A percentile compares a stretch with the other conserved stretches of the same genome.
phyloP scores from a whole-genome alignment of 192 early-diverging fungal genomes.

The Gorgonomyces haynaldii region DNA sequence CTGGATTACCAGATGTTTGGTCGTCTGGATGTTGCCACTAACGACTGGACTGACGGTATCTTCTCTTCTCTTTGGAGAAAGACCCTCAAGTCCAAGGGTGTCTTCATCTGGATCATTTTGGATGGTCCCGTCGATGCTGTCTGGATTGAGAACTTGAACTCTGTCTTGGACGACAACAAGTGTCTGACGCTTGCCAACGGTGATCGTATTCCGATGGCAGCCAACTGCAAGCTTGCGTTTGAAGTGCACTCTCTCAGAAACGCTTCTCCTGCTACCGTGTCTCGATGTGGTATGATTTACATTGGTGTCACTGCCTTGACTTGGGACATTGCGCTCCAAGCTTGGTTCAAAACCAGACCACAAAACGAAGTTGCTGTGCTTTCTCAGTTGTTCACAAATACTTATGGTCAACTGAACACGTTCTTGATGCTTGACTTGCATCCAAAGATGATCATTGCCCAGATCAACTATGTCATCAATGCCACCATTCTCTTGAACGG shows the following conservation, averaged over 20 bases:
- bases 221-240: constrained; percentile 49
- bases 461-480: constrained; percentile 39
- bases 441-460: constrained; percentile 47
- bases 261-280: constrained; percentile 51
- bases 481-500: constrained; percentile 38
- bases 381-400: constrained; percentile 40
- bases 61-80: constrained; percentile 56
- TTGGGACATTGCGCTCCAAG: constrained; percentile 54
- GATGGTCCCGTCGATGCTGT: constrained; percentile 58
- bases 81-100: constrained; percentile 48
- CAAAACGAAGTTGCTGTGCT: constrained; percentile 39
- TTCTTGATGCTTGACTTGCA: constrained; percentile 39
- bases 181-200: constrained; percentile 56
- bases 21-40: constrained; percentile 50
- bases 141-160: constrained; percentile 57
- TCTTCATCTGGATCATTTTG: constrained; percentile 48
- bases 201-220: constrained; percentile 52
- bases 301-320: constrained; percentile 52
- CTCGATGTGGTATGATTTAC: constrained; percentile 58
- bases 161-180: constrained; percentile 55
- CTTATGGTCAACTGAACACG: constrained; percentile 28
- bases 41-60: constrained; percentile 60
- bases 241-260: constrained; percentile 51
- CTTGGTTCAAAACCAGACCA: constrained; percentile 46
- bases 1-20: constrained; percentile 61